Conservation (phyloP, 2,329 filamentous ascomycete species). For the Daldinia sp. region DNA sequence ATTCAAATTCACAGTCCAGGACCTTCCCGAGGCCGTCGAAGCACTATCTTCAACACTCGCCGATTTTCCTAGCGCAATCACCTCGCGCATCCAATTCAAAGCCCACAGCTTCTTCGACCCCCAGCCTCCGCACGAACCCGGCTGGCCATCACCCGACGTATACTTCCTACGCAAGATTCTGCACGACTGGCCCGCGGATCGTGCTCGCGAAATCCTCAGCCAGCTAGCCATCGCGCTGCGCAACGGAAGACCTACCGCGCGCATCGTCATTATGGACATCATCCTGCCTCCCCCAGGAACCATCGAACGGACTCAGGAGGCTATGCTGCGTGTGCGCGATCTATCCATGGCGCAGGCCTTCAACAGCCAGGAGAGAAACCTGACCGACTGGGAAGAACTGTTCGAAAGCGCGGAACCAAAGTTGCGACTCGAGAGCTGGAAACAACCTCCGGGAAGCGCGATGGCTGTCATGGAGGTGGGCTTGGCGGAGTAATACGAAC, state of each 20-base stretch:
- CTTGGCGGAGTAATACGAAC: neutral
- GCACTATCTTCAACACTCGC: neutral
- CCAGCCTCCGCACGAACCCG: neutral
- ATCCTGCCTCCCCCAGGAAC: slow-evolving; percentile 45
- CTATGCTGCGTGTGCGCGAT: slow-evolving; percentile 44
- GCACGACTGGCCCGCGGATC: slow-evolving; percentile 12
- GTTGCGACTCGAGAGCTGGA: neutral
- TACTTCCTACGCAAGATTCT: slow-evolving; percentile 14
- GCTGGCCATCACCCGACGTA: neutral
- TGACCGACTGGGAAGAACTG: slow-evolving; percentile 46
- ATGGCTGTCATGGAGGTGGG: slow-evolving; percentile 9
- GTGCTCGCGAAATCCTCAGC: slow-evolving; percentile 2
- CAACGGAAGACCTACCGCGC: slow-evolving; percentile 18
- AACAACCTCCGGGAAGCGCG: neutral
- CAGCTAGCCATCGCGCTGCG: neutral
- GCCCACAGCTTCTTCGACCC: neutral
- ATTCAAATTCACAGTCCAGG: slow-evolving; percentile 1
- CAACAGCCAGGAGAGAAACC: slow-evolving; percentile 48
- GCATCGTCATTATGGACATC: slow-evolving; percentile 43
- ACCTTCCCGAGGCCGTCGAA: neutral
- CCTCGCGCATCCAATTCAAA: neutral
- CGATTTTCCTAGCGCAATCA: neutral
- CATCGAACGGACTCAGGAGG: slow-evolving; percentile 35
- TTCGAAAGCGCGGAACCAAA: slow-evolving; percentile 37
- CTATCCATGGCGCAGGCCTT: slow-evolving; percentile 49